A percentile compares a stretch with the other conserved stretches of the same genome.
Evolutionary conservation across 192 early-diverging fungal species (phyloP).

Genomic region (Podila epigama): DNA sequence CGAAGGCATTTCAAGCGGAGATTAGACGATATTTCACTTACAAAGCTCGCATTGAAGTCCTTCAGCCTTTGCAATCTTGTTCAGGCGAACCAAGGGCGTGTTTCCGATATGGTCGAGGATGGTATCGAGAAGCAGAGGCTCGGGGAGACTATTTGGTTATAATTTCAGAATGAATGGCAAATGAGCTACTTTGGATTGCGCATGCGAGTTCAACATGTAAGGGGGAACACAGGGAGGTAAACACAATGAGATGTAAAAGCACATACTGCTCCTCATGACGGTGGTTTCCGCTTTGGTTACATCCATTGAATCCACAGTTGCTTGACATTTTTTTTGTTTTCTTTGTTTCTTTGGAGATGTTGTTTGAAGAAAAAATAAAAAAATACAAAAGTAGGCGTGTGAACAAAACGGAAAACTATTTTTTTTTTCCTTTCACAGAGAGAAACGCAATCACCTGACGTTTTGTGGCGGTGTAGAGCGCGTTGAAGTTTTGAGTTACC

Average conservation of each 20-base stretch:
- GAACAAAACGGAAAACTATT: too few relatives aligned
- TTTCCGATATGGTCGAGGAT: conserved; percentile 94
- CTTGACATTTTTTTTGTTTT: conserved; percentile 2
- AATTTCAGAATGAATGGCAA: too few relatives aligned
- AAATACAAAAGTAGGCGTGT: background rate
- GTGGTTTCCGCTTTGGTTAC: conserved; percentile 1
- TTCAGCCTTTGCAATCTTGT: conserved; percentile 80
- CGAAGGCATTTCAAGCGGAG: background rate
- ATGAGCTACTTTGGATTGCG: too few relatives aligned
- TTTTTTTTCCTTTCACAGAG: too few relatives aligned
- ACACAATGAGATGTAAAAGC: too few relatives aligned
- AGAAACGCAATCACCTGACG: too few relatives aligned
- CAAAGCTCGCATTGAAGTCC: conserved; percentile 92
- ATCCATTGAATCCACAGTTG: background rate
- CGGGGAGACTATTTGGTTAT: conserved; percentile 63
- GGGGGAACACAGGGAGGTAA: too few relatives aligned
- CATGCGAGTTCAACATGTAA: too few relatives aligned
- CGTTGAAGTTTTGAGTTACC: too few relatives aligned
- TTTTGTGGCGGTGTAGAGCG: too few relatives aligned
- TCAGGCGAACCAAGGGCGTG: conserved; percentile 89
- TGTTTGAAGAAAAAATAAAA: background rate
- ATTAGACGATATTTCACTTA: conserved; percentile 38
- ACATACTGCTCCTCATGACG: conserved; percentile 3
- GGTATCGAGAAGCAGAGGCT: conserved; percentile 77
- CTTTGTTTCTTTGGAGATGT: background rate